These are phyloP conservation scores for Termitomyces sp. DNA, from an alignment of 768 basidiomycete species.

Conservation along the genomic window DNA sequence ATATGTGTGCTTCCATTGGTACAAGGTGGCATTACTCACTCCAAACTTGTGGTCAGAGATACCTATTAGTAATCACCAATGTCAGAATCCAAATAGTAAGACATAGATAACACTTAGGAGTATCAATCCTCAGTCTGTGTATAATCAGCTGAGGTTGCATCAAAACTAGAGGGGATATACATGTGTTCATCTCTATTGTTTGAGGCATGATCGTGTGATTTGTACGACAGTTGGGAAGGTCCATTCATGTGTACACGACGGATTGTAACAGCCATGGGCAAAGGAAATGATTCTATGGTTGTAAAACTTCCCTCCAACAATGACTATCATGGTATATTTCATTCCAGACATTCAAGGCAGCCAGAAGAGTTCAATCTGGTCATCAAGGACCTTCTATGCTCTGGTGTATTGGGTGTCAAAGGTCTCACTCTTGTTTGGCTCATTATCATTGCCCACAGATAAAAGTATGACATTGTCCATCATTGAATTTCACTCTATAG, in stretches of 20 bases:
- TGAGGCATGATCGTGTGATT: too few species aligned
- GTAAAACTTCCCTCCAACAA: too few species aligned
- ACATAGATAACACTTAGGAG: too few species aligned
- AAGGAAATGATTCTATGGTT: background rate
- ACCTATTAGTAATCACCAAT: background rate
- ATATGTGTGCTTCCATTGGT: background rate
- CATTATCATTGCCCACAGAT: background rate
- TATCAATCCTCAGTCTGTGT: too few species aligned
- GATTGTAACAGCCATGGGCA: background rate
- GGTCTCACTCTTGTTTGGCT: background rate
- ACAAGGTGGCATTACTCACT: background rate
- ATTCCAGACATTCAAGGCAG: background rate
- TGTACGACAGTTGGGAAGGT: too few species aligned
- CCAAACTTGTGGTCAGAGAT: background rate
- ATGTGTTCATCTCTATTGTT: too few species aligned
- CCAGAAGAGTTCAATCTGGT: background rate
- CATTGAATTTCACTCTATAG: too few species aligned
- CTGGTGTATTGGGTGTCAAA: background rate
- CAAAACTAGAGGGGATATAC: too few species aligned
- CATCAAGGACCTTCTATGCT: background rate
- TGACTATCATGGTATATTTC: background rate
- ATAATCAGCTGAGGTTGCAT: too few species aligned
- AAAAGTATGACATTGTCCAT: background rate
- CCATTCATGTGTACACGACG: too few species aligned
- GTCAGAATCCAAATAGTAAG: too few species aligned